Conservation (phyloP, 2,329 filamentous ascomycete genomes). For the Colletotrichum sp. region DNA sequence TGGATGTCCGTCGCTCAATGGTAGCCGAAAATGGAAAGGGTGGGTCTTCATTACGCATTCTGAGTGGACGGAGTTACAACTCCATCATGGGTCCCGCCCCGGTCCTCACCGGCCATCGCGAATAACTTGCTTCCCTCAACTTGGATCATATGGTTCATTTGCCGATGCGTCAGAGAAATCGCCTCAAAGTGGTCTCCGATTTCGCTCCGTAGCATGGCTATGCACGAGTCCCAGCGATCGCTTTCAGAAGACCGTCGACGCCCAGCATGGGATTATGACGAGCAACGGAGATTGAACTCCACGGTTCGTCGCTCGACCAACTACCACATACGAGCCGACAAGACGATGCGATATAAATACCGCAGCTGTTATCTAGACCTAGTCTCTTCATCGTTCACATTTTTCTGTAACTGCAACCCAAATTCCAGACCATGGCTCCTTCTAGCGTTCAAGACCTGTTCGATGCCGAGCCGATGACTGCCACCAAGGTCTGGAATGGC, state of each 20-base stretch:
- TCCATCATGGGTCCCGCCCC: neutral
- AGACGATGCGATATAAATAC: neutral
- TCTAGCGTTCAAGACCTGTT: neutral
- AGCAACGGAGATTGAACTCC: neutral
- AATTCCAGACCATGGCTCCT: neutral
- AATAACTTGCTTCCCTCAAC: neutral
- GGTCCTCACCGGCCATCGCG: neutral
- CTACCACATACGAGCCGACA: neutral
- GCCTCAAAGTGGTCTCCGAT: neutral
- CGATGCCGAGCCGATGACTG: neutral
- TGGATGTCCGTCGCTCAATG: neutral
- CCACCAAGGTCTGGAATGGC: neutral
- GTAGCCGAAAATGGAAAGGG: neutral
- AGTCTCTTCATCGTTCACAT: fast-evolving
- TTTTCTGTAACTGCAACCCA: neutral
- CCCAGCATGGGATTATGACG: neutral
- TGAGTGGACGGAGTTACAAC: conserved; percentile 1
- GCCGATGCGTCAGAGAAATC: neutral
- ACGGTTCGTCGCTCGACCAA: neutral
- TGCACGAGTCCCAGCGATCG: neutral
- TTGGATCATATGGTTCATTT: neutral
- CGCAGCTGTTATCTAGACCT: neutral
- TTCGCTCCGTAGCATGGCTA: neutral
- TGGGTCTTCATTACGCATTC: neutral
- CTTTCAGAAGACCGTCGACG: neutral